Evolutionary conservation across 1,284 basidiomycete genomes (phyloP), one percentile per base, ranked within the genome.

Genomic region (Melampsora medusae): DNA sequence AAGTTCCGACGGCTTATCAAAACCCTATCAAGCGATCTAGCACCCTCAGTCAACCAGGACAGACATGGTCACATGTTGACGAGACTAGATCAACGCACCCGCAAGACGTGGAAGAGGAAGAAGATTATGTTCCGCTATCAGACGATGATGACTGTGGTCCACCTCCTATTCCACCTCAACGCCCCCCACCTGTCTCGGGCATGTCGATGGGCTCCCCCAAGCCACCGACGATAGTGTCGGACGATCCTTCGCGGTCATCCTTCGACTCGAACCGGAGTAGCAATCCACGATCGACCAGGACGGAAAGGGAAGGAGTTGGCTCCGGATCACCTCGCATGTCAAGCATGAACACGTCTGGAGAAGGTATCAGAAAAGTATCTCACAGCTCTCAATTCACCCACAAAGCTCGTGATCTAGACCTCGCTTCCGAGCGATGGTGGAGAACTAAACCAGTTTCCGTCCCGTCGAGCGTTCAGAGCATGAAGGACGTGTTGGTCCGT

Each of bases 381-480:
- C 62, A 59, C 42, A 64, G 42, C 60, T 64, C 59, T 22, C n/a
- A 48, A 64, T 31, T n/a, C 33, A 19, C n/a, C 28, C 46, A 64
- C 62, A 73, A 73, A 49, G 70, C 70, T 33, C 70, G 70, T 17
- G 70, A 73, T 59, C 62, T 73, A n/a, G 70, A 73, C 33, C 62
- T 73, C 25, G 70, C 70, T 17, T 73, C 70, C 42, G 70, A 73
- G 50, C 61, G 70, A 38, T 73, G 70, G 70, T 73, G 70, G 70
- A 62, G 70, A 25, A 64, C 48, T 7, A 65, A 64, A 33, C 70
- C 70, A 33, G 66, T 67, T 2, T 42, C 48, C 33, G 61, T 61
- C 16, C 70, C 70, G 2, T 48, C 62, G 17, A 73, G 70, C 42
- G 62, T 73, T 16, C 61, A 60, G 38, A 65, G 14, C 22, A 53